phyloP scores from a whole-genome alignment of 192 early-diverging fungal species.

The Dimargaris xerosporica region DNA sequence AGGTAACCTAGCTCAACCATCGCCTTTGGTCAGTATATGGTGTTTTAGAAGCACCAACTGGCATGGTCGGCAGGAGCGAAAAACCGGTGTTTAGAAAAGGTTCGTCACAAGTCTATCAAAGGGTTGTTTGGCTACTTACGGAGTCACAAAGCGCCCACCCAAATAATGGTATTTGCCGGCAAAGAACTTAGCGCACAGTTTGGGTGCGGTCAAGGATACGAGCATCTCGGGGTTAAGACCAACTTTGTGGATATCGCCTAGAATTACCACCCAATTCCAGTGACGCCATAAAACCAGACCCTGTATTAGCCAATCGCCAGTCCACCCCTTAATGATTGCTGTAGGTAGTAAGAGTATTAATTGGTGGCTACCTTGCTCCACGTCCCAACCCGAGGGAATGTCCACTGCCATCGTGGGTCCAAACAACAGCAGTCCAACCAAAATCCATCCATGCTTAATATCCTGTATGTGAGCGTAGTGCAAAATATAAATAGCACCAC shows the following conservation, averaged over 20 bases:
- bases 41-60: no score
- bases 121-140: not conserved
- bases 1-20: no score
- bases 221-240: slow-evolving; percentile 67
- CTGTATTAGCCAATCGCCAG: not conserved
- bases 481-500: not conserved
- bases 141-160: slow-evolving; percentile 47
- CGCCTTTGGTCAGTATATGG: no score
- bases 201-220: slow-evolving; percentile 86
- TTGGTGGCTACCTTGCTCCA: slow-evolving; percentile 49
- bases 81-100: no score
- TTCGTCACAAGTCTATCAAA: no score
- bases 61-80: no score
- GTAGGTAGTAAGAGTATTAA: not conserved
- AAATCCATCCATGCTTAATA: not conserved
- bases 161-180: slow-evolving; percentile 61
- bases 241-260: slow-evolving; percentile 27
- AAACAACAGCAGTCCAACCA: not conserved
- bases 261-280: not conserved
- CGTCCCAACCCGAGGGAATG: slow-evolving; percentile 92
- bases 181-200: slow-evolving; percentile 54
- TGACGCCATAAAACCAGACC: not conserved
- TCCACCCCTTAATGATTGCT: not conserved
- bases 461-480: not conserved
- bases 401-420: slow-evolving; percentile 62